Evolutionary conservation across 257 asterid genomes (phyloP), one percentile per base, ranked within the genome.

Genomic region (Salvia splendens): DNA sequence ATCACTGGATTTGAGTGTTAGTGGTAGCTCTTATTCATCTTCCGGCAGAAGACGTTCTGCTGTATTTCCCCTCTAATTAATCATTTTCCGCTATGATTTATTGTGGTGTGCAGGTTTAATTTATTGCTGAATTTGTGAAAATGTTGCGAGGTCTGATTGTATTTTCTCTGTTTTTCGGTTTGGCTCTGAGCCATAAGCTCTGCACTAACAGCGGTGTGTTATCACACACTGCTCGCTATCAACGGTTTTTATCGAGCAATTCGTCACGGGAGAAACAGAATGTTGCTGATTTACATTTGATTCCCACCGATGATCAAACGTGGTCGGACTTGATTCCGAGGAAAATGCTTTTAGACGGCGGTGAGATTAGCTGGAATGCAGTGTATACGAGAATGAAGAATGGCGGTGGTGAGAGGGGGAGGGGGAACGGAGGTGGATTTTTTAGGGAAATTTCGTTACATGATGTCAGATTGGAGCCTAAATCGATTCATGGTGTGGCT

Each of bases 401-500:
- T 42, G 67, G 67, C 5, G 75, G 64, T 73, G 75, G 73, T 14
- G 12, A 2, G 28, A 69, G 76, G 46, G 80, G 72, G 12, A 70
- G 74, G 38, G 79, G 58, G 16, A 32, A 12, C 38, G 85, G 74
- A 52, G 79, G 14, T 47, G 76, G 75, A 38, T 80, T 86, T 77
- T 81, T 93, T 41, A 86, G 73, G 71, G 94, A 87, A 35, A 80
- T 89, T 28, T 75, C 97, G 16, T 55, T 90, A 56, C 79, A 82
- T 67, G 88, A 88, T 75, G 95, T 93, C 80, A 83, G 84, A 69
- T 75, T 93, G 70, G 89, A 84, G 55, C 83, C 92, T n/a, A 43
- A 72, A 45, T 85, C 99, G 6, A 24, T 81, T 28, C 86, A 88
- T 79, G 96, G 97, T 51, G 53, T 33, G 46, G 99, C 99, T 64